Evolutionary conservation across 208 protist species (phyloP).

Genomic region (Eutreptiella sp.): DNA sequence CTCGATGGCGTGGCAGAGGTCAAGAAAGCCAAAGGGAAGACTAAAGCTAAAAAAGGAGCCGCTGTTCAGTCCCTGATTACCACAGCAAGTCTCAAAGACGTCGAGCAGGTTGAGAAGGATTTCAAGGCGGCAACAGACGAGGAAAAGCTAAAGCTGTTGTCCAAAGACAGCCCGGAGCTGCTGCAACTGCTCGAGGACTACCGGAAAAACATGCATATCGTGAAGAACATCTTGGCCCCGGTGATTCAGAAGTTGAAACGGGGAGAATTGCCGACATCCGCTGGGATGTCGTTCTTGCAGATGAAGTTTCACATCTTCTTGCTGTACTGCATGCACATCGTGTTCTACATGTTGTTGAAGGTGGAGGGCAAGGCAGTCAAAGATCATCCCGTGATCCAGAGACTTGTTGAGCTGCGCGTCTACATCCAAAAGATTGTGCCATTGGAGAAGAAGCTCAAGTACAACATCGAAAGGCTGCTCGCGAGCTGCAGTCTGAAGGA

Average conservation of each 20-base stretch:
- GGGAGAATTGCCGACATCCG: conserved; percentile 54
- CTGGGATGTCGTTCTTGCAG: conserved; percentile 60
- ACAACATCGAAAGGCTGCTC: conserved; percentile 85
- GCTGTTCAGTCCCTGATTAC: conserved; percentile 37
- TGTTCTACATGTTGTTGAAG: conserved; percentile 85
- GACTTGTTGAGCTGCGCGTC: conserved; percentile 79
- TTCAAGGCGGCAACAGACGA: conserved; percentile 67
- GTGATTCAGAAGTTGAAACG: conserved; percentile 59
- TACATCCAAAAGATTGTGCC: conserved; percentile 89
- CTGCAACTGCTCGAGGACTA: conserved; percentile 76
- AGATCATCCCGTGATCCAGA: conserved; percentile 84
- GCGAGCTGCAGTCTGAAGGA: conserved; percentile 51
- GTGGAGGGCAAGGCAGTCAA: conserved; percentile 76
- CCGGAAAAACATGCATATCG: conserved; percentile 66
- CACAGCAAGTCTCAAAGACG: conserved; percentile 53
- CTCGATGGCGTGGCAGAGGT: conserved; percentile 39
- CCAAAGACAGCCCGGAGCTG: conserved; percentile 79
- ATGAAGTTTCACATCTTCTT: conserved; percentile 87
- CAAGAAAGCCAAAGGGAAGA: conserved; percentile 27
- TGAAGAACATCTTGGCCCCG: conserved; percentile 68
- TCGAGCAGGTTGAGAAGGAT: conserved; percentile 77
- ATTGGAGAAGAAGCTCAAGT: conserved; percentile 89
- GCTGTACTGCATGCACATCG: conserved; percentile 89
- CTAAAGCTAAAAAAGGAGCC: conserved; percentile 23
- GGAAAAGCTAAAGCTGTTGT: conserved; percentile 70